These are phyloP conservation scores for Triticum monococcum DNA, from an alignment of 176 grass and related monocot genomes.

Conservation along the genomic window DNA sequence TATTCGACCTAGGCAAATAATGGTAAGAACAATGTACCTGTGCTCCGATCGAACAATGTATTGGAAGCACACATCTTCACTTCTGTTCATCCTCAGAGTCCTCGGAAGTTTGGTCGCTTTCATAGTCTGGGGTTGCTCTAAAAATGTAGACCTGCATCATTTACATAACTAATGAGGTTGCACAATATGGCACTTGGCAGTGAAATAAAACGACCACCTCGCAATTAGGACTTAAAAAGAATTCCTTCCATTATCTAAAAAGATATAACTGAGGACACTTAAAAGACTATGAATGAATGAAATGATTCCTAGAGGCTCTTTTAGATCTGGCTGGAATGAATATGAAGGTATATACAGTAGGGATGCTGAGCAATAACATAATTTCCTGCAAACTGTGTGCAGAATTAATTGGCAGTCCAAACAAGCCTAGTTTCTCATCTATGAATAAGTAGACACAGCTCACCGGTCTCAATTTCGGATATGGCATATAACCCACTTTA, in stretches of 20 bases:
- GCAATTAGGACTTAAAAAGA: not conserved
- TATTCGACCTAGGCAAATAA: not conserved
- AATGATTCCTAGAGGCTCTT: not conserved
- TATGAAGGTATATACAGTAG: not conserved
- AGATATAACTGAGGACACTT: not conserved
- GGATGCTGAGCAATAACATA: not conserved
- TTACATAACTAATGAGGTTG: not conserved
- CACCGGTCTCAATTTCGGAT: not conserved
- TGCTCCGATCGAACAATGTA: not conserved
- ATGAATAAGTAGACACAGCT: not conserved
- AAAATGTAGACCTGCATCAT: slow-evolving; percentile 71
- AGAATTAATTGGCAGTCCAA: not conserved
- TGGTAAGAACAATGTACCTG: not conserved
- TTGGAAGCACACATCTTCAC: not conserved
- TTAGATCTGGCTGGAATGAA: not conserved
- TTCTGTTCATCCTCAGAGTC: not conserved
- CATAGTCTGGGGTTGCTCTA: slow-evolving; percentile 54
- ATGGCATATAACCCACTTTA: not conserved
- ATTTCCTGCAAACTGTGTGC: not conserved
- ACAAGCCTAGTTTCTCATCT: not conserved
- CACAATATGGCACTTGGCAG: not conserved
- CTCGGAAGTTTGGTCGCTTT: not conserved
- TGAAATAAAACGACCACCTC: not conserved
- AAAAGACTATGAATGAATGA: not conserved
- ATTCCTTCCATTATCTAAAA: not conserved